phyloP scores from a whole-genome alignment of 768 basidiomycete species.

The Pleurotus giganteus region DNA sequence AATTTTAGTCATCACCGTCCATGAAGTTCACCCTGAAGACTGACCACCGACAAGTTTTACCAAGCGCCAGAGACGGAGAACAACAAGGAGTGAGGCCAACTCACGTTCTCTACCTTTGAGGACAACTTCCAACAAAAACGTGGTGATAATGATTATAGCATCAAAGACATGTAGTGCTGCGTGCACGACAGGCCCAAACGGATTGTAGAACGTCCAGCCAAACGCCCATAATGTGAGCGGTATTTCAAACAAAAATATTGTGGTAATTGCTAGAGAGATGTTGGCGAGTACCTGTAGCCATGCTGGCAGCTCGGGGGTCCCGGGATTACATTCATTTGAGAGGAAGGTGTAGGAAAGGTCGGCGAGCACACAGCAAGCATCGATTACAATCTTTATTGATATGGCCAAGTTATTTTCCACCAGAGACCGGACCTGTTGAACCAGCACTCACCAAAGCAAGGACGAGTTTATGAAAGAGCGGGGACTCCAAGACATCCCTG shows the following conservation, averaged over 20 bases:
- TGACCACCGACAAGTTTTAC: constrained; percentile 66
- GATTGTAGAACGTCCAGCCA: constrained; percentile 61
- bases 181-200: constrained; percentile 52
- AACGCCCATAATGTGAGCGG: constrained; percentile 67
- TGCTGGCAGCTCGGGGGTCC: constrained; percentile 40
- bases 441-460: constrained; percentile 50
- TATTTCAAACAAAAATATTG: constrained; percentile 76
- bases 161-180: constrained; percentile 74
- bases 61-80: constrained; percentile 78
- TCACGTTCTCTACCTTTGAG: constrained; percentile 70
- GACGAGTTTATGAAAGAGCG: constrained; percentile 51
- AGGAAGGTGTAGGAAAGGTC: constrained; percentile 73
- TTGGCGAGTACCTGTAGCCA: constrained; percentile 66
- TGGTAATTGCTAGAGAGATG: constrained; percentile 66
- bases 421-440: no score
- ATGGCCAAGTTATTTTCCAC: no score
- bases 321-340: constrained; percentile 44
- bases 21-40: neutral
- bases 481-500: constrained; percentile 39
- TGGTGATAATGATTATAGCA: constrained; percentile 64
- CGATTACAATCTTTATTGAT: constrained; percentile 65
- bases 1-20: neutral
- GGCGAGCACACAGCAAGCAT: constrained; percentile 67
- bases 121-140: constrained; percentile 70
- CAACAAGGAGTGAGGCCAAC: constrained; percentile 65